Conservation (phyloP, 2,329 filamentous ascomycete species). For the Alternaria sp. region DNA sequence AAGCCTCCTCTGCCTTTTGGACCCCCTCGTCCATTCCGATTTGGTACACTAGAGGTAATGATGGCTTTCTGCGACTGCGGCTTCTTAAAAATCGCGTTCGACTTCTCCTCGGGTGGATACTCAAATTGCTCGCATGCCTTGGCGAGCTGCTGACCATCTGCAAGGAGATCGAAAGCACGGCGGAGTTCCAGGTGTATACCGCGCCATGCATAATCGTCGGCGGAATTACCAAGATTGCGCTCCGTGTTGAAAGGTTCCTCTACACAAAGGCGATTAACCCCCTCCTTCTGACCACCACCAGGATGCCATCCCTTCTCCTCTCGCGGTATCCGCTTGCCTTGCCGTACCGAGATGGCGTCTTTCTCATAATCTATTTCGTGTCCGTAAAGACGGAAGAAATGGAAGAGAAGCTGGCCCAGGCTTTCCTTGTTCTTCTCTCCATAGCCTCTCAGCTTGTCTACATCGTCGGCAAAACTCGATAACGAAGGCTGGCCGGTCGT, state of each 20-base stretch:
- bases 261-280: slow-evolving; percentile 81
- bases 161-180: slow-evolving; percentile 83
- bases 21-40: slow-evolving; percentile 59
- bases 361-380: slow-evolving; percentile 92
- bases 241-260: slow-evolving; percentile 94
- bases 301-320: slow-evolving; percentile 89
- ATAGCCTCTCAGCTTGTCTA: slow-evolving; percentile 76
- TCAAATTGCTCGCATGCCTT: slow-evolving; percentile 88
- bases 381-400: slow-evolving; percentile 94
- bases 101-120: slow-evolving; percentile 81
- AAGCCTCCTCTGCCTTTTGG: slow-evolving; percentile 54
- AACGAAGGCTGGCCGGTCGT: slow-evolving; percentile 67
- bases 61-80: slow-evolving; percentile 63
- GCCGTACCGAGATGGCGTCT: slow-evolving; percentile 81
- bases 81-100: slow-evolving; percentile 62
- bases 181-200: slow-evolving; percentile 90
- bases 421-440: slow-evolving; percentile 82
- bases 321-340: slow-evolving; percentile 80
- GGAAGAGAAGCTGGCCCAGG: slow-evolving; percentile 85
- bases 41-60: slow-evolving; percentile 59
- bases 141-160: slow-evolving; percentile 75
- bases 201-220: slow-evolving; percentile 91
- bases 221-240: slow-evolving; percentile 93
- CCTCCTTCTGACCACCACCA: slow-evolving; percentile 58
- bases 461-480: slow-evolving; percentile 85